Evolutionary conservation across 148 eudicot genomes (phyloP).

Genomic region (Tetragonia tetragonoides): DNA sequence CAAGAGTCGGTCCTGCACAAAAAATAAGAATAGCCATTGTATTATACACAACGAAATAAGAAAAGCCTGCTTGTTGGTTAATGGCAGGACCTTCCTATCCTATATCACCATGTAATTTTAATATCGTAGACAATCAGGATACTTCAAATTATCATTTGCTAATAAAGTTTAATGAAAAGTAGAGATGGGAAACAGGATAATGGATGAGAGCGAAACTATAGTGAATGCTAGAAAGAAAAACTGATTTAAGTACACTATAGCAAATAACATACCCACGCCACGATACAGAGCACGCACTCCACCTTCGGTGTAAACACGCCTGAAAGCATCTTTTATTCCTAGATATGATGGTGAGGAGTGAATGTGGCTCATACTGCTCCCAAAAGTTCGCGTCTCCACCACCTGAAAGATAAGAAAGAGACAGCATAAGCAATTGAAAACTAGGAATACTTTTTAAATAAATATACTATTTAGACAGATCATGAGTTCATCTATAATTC

Average conservation of each 20-base stretch:
- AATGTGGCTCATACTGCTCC: constrained; percentile 32
- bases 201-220: not conserved
- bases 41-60: not conserved
- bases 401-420: constrained; percentile 37
- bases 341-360: constrained; percentile 47
- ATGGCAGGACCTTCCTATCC: not conserved
- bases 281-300: constrained; percentile 86
- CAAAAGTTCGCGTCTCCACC: constrained; percentile 47
- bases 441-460: not conserved
- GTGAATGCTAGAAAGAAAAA: constrained; percentile 2
- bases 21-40: constrained; percentile 1
- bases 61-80: not conserved
- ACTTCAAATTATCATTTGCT: not conserved
- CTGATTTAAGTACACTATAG: not conserved
- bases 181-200: not conserved
- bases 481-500: not conserved
- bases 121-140: not conserved
- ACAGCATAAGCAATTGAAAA: constrained; percentile 2
- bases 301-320: constrained; percentile 75
- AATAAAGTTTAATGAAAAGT: not conserved
- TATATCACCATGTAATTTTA: not conserved
- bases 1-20: constrained; percentile 83
- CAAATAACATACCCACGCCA: constrained; percentile 68
- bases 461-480: not conserved
- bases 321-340: constrained; percentile 74